Base-by-base conservation (phyloP, 768 basidiomycete species). In the Suillus paluster region DNA sequence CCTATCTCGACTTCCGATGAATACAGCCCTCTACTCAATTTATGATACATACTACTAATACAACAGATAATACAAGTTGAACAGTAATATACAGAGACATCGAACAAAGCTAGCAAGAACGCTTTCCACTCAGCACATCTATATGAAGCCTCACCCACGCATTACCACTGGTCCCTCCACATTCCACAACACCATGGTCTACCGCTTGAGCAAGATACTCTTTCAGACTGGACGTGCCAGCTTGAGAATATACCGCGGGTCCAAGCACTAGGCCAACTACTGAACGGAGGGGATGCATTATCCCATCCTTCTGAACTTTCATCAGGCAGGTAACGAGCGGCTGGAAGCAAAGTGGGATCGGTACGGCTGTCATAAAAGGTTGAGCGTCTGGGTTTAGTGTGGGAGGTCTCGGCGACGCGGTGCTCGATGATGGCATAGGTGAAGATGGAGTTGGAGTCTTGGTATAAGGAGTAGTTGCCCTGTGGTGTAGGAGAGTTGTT, bases 191-290 rank as follows among this genome's bases (percentile, higher is more conserved):
- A 25, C 74, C 77, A 15, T 64, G 71, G 60, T 77, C 69, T 42
- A 73, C 70, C 14, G 84, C 84, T 58, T 77, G 62, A 10, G 63
- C 64, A 14, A 74, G 57, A 63, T 84, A 86, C 45, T 80, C 75
- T n/a, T 71, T 71, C 63, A 84, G 83, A 27, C 68, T 77, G 7
- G 74, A 33, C 5, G 78, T 80, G 1, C 81, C 79, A 11, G 79
- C 82, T 38, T 68, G 68, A 66, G 69, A 66, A 57, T 83, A 84
- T 2, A 78, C 68, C 1, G 45, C 34, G 63, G 66, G 56, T 68
- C 71, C 38, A 12, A 86, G 63, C 34, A 70, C 66, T 30, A 68
- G 41, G 11, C 76, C 79, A 11, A 86, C 60, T 1, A 49, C n/a
- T 27, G 80, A 80, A 60, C 83, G 78, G 9, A 77, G 70, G 21